These are phyloP conservation scores for Pseudonectria foliicola DNA, from an alignment of 2,329 filamentous ascomycete genomes.

Conservation along the genomic window DNA sequence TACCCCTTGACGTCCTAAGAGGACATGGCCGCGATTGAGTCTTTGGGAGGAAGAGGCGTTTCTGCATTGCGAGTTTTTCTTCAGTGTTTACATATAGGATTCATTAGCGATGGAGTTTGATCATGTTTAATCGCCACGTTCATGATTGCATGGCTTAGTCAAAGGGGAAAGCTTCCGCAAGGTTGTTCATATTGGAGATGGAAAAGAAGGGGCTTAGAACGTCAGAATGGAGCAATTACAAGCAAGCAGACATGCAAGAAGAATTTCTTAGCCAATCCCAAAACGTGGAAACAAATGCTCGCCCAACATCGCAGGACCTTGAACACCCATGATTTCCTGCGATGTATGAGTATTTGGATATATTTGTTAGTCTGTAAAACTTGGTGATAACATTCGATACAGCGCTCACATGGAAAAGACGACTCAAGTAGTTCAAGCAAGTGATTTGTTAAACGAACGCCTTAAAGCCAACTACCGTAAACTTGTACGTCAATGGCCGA, in stretches of 20 bases:
- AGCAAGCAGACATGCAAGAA: too few relatives aligned
- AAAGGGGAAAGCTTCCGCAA: slow-evolving; percentile 1
- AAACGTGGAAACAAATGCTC: too few relatives aligned
- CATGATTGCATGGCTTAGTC: slow-evolving; percentile 5
- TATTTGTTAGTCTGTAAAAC: too few relatives aligned
- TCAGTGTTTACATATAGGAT: slow-evolving; percentile 5
- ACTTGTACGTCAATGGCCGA: too few relatives aligned
- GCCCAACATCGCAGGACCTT: too few relatives aligned
- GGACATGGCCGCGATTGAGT: slow-evolving; percentile 14
- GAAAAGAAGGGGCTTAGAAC: not conserved
- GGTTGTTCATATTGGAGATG: not conserved
- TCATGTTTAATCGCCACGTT: not conserved
- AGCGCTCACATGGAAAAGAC: too few relatives aligned
- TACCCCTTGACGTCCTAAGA: not conserved
- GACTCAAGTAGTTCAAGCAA: too few relatives aligned
- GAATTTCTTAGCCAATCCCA: too few relatives aligned
- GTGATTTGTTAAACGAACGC: too few relatives aligned
- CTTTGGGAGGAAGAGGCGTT: slow-evolving; percentile 10
- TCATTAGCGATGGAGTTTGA: slow-evolving; percentile 36
- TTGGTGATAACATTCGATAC: too few relatives aligned
- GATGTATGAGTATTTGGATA: not conserved
- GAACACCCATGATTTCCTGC: too few relatives aligned
- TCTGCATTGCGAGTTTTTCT: slow-evolving; percentile 2
- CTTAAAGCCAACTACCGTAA: too few relatives aligned
- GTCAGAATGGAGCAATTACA: not conserved